These are phyloP conservation scores for Sindora glabra DNA, from an alignment of 306 rosid species.

Conservation along the genomic window DNA sequence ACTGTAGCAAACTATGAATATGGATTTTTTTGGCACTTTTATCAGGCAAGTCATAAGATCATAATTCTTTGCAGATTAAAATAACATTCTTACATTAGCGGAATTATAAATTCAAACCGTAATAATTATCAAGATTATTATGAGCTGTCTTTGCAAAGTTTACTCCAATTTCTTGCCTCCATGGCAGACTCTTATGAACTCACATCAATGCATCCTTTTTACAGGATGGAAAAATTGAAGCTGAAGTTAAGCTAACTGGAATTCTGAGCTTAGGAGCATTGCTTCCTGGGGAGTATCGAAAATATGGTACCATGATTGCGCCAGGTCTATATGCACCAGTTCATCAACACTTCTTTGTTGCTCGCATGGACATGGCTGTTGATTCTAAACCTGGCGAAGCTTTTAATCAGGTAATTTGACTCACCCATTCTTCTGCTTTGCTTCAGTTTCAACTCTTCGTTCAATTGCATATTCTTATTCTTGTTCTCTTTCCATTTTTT, in stretches of 20 bases:
- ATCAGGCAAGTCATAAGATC: conserved; percentile 60
- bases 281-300: conserved; percentile 79
- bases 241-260: conserved; percentile 81
- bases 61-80: not conserved
- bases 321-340: conserved; percentile 84
- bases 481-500: conserved; percentile 6
- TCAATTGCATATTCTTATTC: too few species aligned
- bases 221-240: conserved; percentile 89
- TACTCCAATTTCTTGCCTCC: not conserved
- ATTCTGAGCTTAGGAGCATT: conserved; percentile 86
- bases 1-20: conserved; percentile 91
- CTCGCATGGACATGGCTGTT: conserved; percentile 95
- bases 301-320: conserved; percentile 85
- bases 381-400: conserved; percentile 95
- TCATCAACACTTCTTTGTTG: conserved; percentile 84
- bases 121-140: not conserved
- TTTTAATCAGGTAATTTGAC: conserved; percentile 65
- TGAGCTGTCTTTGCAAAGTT: not conserved
- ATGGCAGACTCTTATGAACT: not conserved
- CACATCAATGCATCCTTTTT: too few species aligned
- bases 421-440: not conserved
- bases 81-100: not conserved
- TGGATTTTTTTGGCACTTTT: conserved; percentile 84
- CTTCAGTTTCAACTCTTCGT: too few species aligned
- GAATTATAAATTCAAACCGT: not conserved